Percentiles rank a stretch among this genome's conserved stretches.
Conservation (phyloP, 257 asterid species). For the Euphrasia confusa region DNA sequence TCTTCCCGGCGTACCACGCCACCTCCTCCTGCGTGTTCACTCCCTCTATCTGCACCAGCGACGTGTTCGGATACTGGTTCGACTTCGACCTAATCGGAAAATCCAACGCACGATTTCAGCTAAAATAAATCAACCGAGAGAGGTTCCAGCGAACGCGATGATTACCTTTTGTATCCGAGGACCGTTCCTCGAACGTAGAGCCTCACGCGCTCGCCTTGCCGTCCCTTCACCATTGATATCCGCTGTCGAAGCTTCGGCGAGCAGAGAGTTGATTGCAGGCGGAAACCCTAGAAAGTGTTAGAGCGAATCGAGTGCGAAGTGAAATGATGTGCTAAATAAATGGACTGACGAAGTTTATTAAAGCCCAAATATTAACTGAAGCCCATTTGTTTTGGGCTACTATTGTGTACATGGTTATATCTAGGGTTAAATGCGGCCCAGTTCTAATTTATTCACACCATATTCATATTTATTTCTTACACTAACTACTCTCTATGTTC, state of each 20-base stretch:
- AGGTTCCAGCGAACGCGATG: background rate
- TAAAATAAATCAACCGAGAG: slow-evolving; percentile 2
- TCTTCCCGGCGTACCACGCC: slow-evolving; percentile 77
- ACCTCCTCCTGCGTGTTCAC: slow-evolving; percentile 93
- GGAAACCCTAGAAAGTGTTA: slow-evolving; percentile 18
- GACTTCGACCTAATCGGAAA: slow-evolving; percentile 62
- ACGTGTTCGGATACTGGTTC: slow-evolving; percentile 91
- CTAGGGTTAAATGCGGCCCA: too few species aligned
- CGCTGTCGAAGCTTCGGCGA: slow-evolving; percentile 13
- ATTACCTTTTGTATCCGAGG: slow-evolving; percentile 37
- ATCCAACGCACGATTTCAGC: background rate
- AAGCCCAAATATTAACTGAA: background rate
- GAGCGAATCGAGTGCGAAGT: background rate
- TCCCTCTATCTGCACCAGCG: slow-evolving; percentile 83
- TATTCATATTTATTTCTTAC: too few species aligned
- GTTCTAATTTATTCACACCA: too few species aligned
- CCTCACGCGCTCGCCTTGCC: slow-evolving; percentile 65
- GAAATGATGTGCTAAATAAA: background rate
- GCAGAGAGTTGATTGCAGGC: background rate
- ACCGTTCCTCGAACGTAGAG: slow-evolving; percentile 36
- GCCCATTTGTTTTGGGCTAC: background rate
- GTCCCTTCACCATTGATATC: slow-evolving; percentile 55
- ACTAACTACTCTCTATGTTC: too few species aligned
- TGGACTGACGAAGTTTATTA: background rate
- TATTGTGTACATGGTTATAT: too few species aligned